Base-by-base conservation (phyloP, 352 stramenopile genomes). In the Pythium insidiosum region DNA sequence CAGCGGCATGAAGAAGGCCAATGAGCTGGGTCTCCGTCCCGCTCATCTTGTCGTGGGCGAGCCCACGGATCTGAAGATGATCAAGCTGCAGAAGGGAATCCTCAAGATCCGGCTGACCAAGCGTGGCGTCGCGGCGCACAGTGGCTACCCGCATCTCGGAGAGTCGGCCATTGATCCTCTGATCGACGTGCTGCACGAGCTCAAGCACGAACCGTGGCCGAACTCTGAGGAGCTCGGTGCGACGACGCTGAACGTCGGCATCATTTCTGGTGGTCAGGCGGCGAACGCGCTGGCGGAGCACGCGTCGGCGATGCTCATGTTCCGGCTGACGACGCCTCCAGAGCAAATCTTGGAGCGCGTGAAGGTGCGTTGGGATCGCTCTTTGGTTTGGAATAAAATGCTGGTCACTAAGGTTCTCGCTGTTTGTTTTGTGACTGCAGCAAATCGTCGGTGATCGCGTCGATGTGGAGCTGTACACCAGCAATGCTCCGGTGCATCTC, bases 291-390 rank as follows among this genome's bases (percentile, higher is more conserved):
- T 95, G 26, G 74, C 83, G 6, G 83, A 93, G 37, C 58, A 76
- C n/a, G 77, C 77, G 1, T 86, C 80, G 13, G 83, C 80, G n/a
- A 86, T 88, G 63, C 71, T 92, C 22, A 92, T 95, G 80, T 95
- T 95, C 62, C 74, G 83, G 23, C 47, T 95, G 38, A 91, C 80
- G 19, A 75, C 65, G 16, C 61, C 76, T 19, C 83, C 80, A 9
- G 70, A 89, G 11, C 50, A 71, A 31, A 75, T 94, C 19, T 65
- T 93, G 24, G 53, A 68, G 18, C 69, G 73, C 2, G 73, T 94
- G 30, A 63, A 84, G 51, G 66, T 73, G 48, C n/a, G 50, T 35
- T 25, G n/a, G n/a, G n/a, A n/a, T n/a, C n/a, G n/a, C n/a, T n/a
- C n/a, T n/a, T n/a, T n/a, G n/a, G n/a, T n/a, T n/a, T n/a, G n/a